Percentiles rank a stretch among this genome's conserved stretches.
These are phyloP conservation scores for Leccinum arenicola DNA, from an alignment of 768 basidiomycete species.

Conservation along the genomic window DNA sequence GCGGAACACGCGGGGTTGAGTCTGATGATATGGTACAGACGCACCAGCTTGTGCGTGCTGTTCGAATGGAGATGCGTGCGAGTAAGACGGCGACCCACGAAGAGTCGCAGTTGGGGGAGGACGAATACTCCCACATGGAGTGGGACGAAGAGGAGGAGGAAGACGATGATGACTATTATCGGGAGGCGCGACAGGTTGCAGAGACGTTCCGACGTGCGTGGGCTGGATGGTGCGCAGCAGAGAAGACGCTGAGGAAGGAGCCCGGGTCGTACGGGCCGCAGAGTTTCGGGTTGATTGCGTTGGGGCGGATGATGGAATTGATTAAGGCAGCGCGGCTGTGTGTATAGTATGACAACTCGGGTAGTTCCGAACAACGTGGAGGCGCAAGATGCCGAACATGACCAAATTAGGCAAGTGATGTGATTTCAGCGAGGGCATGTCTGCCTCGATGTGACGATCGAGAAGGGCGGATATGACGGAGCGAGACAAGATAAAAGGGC, in stretches of 20 bases:
- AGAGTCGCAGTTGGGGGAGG: slow-evolving; percentile 26
- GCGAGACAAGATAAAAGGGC: slow-evolving; percentile 23
- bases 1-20: not conserved
- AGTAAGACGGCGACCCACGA: slow-evolving; percentile 10
- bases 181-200: slow-evolving; percentile 27
- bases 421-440: slow-evolving; percentile 31
- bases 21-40: slow-evolving; percentile 31
- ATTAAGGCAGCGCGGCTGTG: slow-evolving; percentile 27
- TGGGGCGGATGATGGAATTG: slow-evolving; percentile 42
- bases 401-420: slow-evolving; percentile 12
- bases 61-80: slow-evolving; percentile 33
- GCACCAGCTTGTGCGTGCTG: slow-evolving; percentile 35
- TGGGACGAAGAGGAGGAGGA: slow-evolving; percentile 19
- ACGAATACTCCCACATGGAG: slow-evolving; percentile 24
- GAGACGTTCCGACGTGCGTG: slow-evolving; percentile 39
- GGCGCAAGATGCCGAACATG: slow-evolving; percentile 19
- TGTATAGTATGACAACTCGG: not conserved
- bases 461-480: slow-evolving; percentile 14
- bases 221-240: slow-evolving; percentile 43
- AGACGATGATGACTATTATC: slow-evolving; percentile 28
- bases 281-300: slow-evolving; percentile 45
- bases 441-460: slow-evolving; percentile 25
- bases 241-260: slow-evolving; percentile 24
- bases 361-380: slow-evolving; percentile 22
- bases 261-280: slow-evolving; percentile 36